A percentile compares a stretch with the other conserved stretches of the same genome.
These are phyloP conservation scores for Alternaria hordeiaustralica DNA, from an alignment of 2,329 filamentous ascomycete genomes.

Conservation along the genomic window DNA sequence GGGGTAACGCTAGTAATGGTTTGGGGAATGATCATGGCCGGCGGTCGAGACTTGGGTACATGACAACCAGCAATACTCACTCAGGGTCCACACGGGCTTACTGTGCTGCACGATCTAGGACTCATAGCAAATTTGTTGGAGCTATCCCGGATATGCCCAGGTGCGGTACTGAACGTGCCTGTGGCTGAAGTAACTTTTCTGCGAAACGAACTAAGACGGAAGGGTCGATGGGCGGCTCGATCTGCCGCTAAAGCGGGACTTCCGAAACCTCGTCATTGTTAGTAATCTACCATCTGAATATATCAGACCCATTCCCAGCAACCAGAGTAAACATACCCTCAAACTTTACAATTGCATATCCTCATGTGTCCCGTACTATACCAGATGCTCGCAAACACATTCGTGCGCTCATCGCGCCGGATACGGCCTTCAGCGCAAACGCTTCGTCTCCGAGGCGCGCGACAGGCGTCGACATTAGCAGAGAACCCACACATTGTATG, in stretches of 20 bases:
- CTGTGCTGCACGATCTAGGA: not conserved
- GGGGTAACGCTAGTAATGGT: conserved; percentile 31
- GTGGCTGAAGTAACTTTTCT: not conserved
- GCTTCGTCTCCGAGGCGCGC: conserved; percentile 30
- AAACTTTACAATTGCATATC: not conserved
- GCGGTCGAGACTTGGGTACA: conserved; percentile 1
- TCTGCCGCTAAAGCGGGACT: conserved; percentile 15
- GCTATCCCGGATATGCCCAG: not conserved
- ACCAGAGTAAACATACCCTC: not conserved
- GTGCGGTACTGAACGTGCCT: not conserved
- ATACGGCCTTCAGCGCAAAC: conserved; percentile 13
- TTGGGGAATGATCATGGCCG: conserved; percentile 14
- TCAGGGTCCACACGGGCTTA: conserved; percentile 7
- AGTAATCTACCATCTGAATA: conserved; percentile 4
- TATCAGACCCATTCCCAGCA: conserved; percentile 7
- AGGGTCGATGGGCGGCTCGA: not conserved
- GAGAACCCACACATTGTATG: conserved; percentile 53
- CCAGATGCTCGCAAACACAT: conserved; percentile 29
- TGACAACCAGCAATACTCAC: not conserved
- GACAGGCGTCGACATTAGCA: conserved; percentile 49
- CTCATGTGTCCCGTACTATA: conserved; percentile 19
- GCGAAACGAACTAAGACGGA: not conserved
- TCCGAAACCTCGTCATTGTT: conserved; percentile 22
- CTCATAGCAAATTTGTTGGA: conserved; percentile 2
- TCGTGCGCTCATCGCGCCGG: conserved; percentile 28